A percentile compares a stretch with the other conserved stretches of the same genome.
Conservation (phyloP, 2,329 filamentous ascomycete genomes). For the Escovopsis sp. region DNA sequence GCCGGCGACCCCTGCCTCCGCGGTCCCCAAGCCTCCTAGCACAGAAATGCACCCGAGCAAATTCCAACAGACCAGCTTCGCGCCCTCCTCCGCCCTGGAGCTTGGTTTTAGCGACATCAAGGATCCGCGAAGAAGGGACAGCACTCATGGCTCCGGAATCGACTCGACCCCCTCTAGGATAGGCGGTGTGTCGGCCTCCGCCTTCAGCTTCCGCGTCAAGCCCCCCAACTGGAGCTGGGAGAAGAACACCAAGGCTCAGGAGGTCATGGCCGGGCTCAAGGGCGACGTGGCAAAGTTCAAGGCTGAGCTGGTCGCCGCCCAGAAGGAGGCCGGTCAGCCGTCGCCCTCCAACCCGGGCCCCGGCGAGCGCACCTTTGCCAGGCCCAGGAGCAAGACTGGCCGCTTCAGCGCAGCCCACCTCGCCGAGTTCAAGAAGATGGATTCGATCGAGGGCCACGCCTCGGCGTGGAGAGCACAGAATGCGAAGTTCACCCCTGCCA, state of each 20-base stretch:
- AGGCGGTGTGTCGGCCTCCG: constrained; percentile 34
- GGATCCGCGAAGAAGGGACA: constrained; percentile 11
- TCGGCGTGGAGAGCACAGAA: constrained; percentile 57
- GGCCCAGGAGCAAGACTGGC: constrained; percentile 60
- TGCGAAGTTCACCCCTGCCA: constrained; percentile 35
- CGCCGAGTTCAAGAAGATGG: constrained; percentile 92
- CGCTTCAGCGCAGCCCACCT: constrained; percentile 79
- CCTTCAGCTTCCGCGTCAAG: constrained; percentile 58
- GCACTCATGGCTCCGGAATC: constrained; percentile 16
- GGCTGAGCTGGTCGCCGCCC: constrained; percentile 47
- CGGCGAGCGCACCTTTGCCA: constrained; percentile 56
- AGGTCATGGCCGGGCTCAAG: constrained; percentile 52
- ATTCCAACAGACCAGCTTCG: constrained; percentile 59
- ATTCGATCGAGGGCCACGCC: constrained; percentile 78
- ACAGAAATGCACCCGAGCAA: constrained; percentile 89
- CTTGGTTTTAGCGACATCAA: constrained; percentile 71
- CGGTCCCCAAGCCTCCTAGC: constrained; percentile 52
- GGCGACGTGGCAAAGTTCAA: constrained; percentile 60
- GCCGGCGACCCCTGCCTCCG: constrained; percentile 46
- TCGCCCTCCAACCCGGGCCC: constrained; percentile 21
- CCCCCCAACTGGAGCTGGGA: constrained; percentile 32
- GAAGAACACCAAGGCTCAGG: constrained; percentile 46
- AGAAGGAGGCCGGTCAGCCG: constrained; percentile 39
- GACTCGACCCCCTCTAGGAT: constrained; percentile 52
- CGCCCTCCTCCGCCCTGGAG: constrained; percentile 65